A percentile compares a stretch with the other conserved stretches of the same genome.
These are phyloP conservation scores for Gonapodya prolifera DNA, from an alignment of 192 early-diverging fungal species.

Conservation along the genomic window DNA sequence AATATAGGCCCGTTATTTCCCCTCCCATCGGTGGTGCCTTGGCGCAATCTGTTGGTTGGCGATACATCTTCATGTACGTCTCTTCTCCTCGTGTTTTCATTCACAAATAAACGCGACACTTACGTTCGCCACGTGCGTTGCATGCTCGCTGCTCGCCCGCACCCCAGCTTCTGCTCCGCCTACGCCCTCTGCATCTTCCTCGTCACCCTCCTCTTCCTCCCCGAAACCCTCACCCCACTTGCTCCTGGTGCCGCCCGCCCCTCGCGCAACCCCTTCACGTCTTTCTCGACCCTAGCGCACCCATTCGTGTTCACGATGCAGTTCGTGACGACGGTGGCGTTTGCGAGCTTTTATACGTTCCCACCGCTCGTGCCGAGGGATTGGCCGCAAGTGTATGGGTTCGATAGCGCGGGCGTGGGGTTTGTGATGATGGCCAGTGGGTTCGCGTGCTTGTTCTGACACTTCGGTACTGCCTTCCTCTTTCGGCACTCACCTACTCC, in stretches of 20 bases:
- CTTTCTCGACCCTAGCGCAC: neutral
- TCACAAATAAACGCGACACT: too few species aligned
- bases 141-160: neutral
- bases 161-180: neutral
- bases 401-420: neutral
- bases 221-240: constrained; percentile 1
- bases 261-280: neutral
- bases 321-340: neutral
- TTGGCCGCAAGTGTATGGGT: neutral
- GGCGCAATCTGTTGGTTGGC: neutral
- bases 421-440: constrained; percentile 1
- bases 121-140: neutral
- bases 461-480: too few species aligned
- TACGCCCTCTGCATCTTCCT: neutral
- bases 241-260: neutral
- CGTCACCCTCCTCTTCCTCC: neutral
- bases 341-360: neutral
- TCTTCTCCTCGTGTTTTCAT: too few species aligned
- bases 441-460: too few species aligned
- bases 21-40: constrained; percentile 1
- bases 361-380: neutral
- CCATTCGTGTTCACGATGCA: neutral
- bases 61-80: neutral
- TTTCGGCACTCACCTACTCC: too few species aligned
- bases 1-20: neutral